Base-by-base conservation (phyloP, 164 flowering plant genomes). In the Taxillus chinensis region DNA sequence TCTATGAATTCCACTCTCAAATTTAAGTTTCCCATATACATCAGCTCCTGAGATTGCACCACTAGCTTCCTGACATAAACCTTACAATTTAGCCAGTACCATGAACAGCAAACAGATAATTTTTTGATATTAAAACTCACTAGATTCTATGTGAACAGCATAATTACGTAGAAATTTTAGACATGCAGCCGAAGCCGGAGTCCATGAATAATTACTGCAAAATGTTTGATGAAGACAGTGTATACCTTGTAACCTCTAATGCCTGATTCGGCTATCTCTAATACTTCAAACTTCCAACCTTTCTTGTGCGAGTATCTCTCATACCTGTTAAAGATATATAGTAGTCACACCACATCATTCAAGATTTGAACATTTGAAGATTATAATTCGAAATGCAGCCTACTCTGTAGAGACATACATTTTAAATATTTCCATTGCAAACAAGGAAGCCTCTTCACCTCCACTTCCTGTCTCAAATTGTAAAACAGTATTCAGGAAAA, bases 391-490 rank as follows among this genome's bases (percentile, higher is more conserved):
- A 42, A 16, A 40, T 39, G 49, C 10, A 15, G 13, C 63, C 8
- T n/a, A 64, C 7, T 15, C 14, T 2, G 41, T n/a, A 8, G 57
- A 38, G 55, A 55, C 81, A 61, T 78, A 90, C 99, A 93, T 93
- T 79, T 78, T 90, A 70, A 93, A 93, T 43, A 89, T 71, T 64
- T 90, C 95, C 95, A 93, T 83, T 17, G 97, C 97, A 79, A 93
- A 90, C 68, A 93, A 74, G 73, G 98, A 93, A 68, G 98, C 98
- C 68, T 93, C 98, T 62, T 93, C 98, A n/a, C 98, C 98, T 68
- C 98, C 97, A 52, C 92, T 84, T 46, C 97, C 98, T 90, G 81
- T 60, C 42, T 49, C 64, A 74, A 67, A 50, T 17, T 51, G 56
- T 50, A 12, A 27, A 27, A 27, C 27, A 27, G 27, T 27, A 27